Evolutionary conservation across 2,329 filamentous ascomycete species (phyloP), one percentile per base, ranked within the genome.

Genomic region (Ophiostoma perfectum): DNA sequence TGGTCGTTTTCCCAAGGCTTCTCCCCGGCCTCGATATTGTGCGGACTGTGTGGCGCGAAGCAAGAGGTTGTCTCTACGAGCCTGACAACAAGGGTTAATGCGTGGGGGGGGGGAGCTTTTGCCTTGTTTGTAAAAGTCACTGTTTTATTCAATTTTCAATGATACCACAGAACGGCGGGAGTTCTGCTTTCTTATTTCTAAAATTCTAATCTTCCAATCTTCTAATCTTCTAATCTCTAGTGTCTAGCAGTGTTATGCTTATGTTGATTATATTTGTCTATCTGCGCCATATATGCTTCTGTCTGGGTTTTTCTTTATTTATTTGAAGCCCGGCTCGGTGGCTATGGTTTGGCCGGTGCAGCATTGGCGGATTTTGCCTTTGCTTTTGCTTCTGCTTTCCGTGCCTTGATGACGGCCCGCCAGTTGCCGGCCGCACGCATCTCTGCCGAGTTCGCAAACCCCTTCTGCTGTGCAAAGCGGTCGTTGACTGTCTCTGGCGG

Each of bases 1-100:
- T 98, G 0, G 94, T 99, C n/a, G 93, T 98, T 3, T 99, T 99
- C 77, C 94, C 94, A 2, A 85, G 84, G 68, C 78, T 97, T 72
- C 76, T 97, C 71, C 95, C 95, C 0, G 80, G 87, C 69, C 81
- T 91, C 68, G 83, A 81, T 65, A 89, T 96, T 68, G 82, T 98
- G 41, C 93, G 97, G 80, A 85, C 87, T 73, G 94, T 98, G 2
- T 98, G 95, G 95, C 88, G 92, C 73, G 94, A 93, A 0, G 87
- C 90, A 2, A 86, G 91, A 73, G 88, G 86, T 68, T 97, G 93
- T 78, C 80, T 99, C 70, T 96, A 93, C 77, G 92, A 91, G 49
- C 68, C 67, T 5, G 66, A 67, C 11, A 60, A 38, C 6, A 64
- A 39, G 45, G 60, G 67, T 1, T 65, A 62, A 60, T 27, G 5